These are phyloP conservation scores for Bryoerythrophyllum caledonicum DNA, from an alignment of 225 moss, liverwort and hornwort species.

Conservation along the genomic window DNA sequence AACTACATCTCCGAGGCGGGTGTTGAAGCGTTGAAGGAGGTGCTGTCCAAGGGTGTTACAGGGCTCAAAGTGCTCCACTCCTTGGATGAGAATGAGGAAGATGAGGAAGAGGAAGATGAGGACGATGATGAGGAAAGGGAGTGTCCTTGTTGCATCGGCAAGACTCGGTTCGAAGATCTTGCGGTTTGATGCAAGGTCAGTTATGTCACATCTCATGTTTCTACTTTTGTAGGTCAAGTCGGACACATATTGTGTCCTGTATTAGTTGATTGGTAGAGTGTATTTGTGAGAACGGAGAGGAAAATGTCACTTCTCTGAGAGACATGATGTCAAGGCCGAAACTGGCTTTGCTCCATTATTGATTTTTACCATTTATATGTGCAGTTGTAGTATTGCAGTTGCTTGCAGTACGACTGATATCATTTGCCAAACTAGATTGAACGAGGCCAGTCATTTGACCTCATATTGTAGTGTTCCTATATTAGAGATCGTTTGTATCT, in stretches of 20 bases:
- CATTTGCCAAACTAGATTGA: not conserved
- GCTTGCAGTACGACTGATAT: not conserved
- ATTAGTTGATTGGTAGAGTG: not conserved
- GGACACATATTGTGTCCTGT: constrained; percentile 39
- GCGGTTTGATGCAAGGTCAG: constrained; percentile 33
- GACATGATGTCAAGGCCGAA: constrained; percentile 6
- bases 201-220: constrained; percentile 21
- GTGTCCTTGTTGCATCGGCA: constrained; percentile 51
- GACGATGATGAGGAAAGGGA: constrained; percentile 49
- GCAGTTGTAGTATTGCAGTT: not conserved
- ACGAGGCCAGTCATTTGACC: constrained; percentile 26
- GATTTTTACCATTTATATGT: not conserved
- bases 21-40: constrained; percentile 45
- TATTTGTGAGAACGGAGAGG: constrained; percentile 36
- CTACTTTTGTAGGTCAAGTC: constrained; percentile 24
- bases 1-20: constrained; percentile 71
- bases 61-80: constrained; percentile 50
- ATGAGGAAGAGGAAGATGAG: constrained; percentile 33
- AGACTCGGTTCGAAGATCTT: constrained; percentile 47
- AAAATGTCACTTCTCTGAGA: constrained; percentile 39
- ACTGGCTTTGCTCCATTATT: not conserved
- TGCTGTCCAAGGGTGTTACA: constrained; percentile 39
- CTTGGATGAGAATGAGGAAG: constrained; percentile 70
- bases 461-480: constrained; percentile 25
- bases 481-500: not conserved